Conservation (phyloP, 352 stramenopile genomes). For the Globisporangium spiculum region DNA sequence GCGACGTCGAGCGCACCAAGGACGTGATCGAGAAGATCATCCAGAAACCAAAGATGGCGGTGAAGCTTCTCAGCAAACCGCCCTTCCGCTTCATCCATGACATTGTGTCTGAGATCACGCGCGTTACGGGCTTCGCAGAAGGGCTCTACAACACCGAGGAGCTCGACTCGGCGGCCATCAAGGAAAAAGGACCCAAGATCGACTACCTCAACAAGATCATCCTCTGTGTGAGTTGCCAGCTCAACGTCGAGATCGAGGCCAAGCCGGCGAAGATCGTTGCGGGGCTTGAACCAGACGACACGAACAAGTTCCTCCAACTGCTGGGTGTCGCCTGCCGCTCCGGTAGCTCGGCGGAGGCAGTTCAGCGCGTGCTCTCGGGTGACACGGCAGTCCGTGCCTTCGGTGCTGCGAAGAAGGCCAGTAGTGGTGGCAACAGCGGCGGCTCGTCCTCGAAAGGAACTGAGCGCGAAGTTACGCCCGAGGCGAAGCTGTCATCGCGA, state of each 20-base stretch:
- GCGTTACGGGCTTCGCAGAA: constrained; percentile 76
- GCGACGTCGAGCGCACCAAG: constrained; percentile 75
- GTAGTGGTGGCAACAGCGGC: not conserved
- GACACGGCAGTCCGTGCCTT: constrained; percentile 42
- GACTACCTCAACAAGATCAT: constrained; percentile 90
- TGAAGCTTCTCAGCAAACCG: constrained; percentile 79
- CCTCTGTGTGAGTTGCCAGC: constrained; percentile 83
- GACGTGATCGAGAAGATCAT: constrained; percentile 79
- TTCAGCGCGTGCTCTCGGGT: constrained; percentile 66
- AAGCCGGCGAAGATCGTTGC: constrained; percentile 88
- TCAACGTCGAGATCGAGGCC: constrained; percentile 87
- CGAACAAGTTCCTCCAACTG: constrained; percentile 92
- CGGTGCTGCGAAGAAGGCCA: constrained; percentile 34
- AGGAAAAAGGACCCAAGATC: constrained; percentile 93
- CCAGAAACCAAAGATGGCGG: constrained; percentile 80
- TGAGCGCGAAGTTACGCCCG: constrained; percentile 49
- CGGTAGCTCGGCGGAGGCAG: constrained; percentile 61
- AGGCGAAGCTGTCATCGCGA: constrained; percentile 53
- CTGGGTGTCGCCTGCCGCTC: constrained; percentile 74
- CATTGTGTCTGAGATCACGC: constrained; percentile 77
- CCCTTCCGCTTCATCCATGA: constrained; percentile 90
- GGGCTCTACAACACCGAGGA: constrained; percentile 86
- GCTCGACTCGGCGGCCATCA: constrained; percentile 89
- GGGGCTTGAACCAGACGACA: constrained; percentile 92
- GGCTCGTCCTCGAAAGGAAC: constrained; percentile 8